Evolutionary conservation across 257 asterid genomes (phyloP).

Genomic region (Solanum corneliomulleri): DNA sequence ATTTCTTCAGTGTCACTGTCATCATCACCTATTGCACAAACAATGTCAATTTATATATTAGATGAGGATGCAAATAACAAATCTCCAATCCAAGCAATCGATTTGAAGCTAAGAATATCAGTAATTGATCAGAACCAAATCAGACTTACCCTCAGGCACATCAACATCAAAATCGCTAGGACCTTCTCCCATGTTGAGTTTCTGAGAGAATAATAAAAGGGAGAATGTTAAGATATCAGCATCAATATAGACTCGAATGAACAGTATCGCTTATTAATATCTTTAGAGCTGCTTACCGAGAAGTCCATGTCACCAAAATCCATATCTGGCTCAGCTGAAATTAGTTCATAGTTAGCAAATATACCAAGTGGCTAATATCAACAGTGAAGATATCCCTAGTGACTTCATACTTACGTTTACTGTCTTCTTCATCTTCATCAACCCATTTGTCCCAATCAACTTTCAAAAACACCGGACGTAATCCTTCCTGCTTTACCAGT

Average conservation of each 20-base stretch:
- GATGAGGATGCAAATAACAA: neutral
- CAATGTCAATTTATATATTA: neutral
- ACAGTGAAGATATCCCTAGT: neutral
- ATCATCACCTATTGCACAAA: conserved; percentile 10
- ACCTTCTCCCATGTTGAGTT: conserved; percentile 33
- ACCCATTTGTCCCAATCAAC: conserved; percentile 93
- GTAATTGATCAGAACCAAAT: neutral
- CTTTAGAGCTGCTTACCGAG: conserved; percentile 27
- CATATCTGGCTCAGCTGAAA: conserved; percentile 32
- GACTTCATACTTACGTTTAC: conserved; percentile 14
- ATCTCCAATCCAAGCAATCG: neutral
- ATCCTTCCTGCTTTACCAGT: conserved; percentile 45
- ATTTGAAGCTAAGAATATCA: neutral
- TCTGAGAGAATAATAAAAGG: conserved; percentile 12
- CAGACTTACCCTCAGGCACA: conserved; percentile 19
- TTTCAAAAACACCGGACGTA: conserved; percentile 49
- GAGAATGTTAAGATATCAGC: neutral
- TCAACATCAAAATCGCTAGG: conserved; percentile 22
- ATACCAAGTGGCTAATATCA: neutral
- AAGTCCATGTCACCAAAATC: conserved; percentile 38
- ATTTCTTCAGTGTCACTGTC: conserved; percentile 26
- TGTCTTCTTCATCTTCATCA: conserved; percentile 65
- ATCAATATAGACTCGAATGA: neutral
- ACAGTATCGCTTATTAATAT: neutral
- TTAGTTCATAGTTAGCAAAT: neutral